Percentiles rank a stretch among this genome's conserved stretches.
Evolutionary conservation across 2,329 filamentous ascomycete genomes (phyloP).

Genomic region (Neurospora sp.): DNA sequence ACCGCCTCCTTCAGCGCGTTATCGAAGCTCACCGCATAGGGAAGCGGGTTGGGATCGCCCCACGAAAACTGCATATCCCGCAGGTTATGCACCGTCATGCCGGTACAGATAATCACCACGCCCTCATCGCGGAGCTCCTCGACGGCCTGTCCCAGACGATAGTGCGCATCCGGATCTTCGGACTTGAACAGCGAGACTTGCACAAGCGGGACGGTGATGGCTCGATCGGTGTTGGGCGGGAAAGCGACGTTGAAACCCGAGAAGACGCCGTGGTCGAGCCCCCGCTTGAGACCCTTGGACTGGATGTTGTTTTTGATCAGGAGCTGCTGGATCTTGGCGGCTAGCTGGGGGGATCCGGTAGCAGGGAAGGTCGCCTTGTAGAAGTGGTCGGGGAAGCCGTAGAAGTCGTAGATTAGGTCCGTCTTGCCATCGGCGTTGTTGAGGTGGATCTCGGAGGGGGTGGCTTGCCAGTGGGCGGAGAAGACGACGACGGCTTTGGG

Average conservation of each 20-base stretch:
- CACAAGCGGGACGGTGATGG: constrained; percentile 56
- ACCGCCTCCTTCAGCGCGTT: constrained; percentile 57
- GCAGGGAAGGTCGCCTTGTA: constrained; percentile 60
- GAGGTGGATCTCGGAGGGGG: constrained; percentile 45
- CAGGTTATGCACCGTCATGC: constrained; percentile 67
- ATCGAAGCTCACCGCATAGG: constrained; percentile 55
- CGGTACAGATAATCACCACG: constrained; percentile 58
- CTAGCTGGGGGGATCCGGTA: constrained; percentile 49
- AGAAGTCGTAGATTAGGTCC: constrained; percentile 65
- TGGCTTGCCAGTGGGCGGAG: constrained; percentile 67
- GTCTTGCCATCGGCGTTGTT: constrained; percentile 51
- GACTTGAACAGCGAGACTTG: constrained; percentile 60
- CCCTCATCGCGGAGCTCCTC: constrained; percentile 55
- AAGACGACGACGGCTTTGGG: constrained; percentile 66
- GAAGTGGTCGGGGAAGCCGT: constrained; percentile 60
- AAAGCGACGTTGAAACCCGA: constrained; percentile 57
- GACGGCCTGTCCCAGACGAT: constrained; percentile 56
- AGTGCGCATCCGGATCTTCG: constrained; percentile 56
- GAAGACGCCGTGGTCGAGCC: constrained; percentile 69
- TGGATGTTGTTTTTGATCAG: constrained; percentile 48
- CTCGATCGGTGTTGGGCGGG: constrained; percentile 44
- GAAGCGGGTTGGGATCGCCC: constrained; percentile 35
- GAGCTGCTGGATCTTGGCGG: constrained; percentile 44
- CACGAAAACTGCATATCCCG: constrained; percentile 40
- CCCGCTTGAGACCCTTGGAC: constrained; percentile 48